Evolutionary conservation across 345 rosid species (phyloP).

Genomic region (Eucalyptus victrix): DNA sequence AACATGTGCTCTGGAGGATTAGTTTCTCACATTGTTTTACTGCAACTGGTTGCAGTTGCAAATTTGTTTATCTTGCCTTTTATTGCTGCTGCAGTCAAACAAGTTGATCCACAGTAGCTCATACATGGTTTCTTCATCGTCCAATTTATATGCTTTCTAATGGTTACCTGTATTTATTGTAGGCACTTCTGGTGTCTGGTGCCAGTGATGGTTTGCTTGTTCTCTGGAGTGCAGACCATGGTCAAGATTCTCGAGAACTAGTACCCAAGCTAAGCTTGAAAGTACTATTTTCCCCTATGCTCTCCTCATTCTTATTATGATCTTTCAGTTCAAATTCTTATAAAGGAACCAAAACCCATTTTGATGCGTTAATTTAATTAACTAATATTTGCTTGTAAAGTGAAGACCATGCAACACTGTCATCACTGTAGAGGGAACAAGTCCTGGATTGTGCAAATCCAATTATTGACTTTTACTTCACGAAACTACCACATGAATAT

Average conservation of each 20-base stretch:
- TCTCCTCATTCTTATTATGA: background rate
- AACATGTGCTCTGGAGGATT: background rate
- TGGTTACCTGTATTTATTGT: constrained; percentile 5
- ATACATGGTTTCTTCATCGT: background rate
- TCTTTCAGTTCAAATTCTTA: background rate
- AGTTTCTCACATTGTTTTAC: background rate
- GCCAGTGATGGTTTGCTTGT: constrained; percentile 93
- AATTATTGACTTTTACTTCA: background rate
- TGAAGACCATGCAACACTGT: background rate
- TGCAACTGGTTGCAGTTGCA: background rate
- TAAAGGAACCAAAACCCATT: background rate
- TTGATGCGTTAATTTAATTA: background rate
- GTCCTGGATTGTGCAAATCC: background rate
- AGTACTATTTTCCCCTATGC: constrained; percentile 17
- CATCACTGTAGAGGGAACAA: background rate
- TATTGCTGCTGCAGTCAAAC: background rate
- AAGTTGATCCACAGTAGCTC: background rate
- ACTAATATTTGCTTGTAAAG: background rate
- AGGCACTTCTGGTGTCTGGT: constrained; percentile 98
- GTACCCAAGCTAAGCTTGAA: constrained; percentile 96
- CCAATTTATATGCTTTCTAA: background rate
- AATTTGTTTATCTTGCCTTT: background rate
- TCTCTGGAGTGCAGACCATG: constrained; percentile 94
- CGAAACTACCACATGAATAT: background rate
- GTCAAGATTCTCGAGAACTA: constrained; percentile 92